A percentile compares a stretch with the other conserved stretches of the same genome.
Conservation (phyloP, 2,329 filamentous ascomycete genomes). For the Bipolaris oryzae region DNA sequence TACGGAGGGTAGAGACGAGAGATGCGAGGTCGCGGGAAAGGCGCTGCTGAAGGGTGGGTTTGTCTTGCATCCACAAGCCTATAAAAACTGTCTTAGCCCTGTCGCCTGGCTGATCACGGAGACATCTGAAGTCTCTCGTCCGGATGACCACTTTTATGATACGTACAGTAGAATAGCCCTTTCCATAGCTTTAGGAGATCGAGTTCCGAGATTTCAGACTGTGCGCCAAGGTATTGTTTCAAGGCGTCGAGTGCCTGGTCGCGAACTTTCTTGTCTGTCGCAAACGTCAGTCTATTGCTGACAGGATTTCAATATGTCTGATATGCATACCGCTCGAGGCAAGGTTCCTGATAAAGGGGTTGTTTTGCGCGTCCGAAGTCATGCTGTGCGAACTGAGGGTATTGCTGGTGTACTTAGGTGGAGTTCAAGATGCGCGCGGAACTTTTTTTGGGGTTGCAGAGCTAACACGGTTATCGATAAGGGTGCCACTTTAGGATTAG, state of each 20-base stretch:
- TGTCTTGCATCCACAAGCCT: conserved; percentile 92
- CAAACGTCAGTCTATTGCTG: conserved; percentile 13
- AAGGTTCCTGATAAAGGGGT: conserved; percentile 80
- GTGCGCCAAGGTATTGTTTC: conserved; percentile 73
- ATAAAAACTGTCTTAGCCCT: conserved; percentile 9
- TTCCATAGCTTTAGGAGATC: conserved; percentile 93
- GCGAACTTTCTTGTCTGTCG: conserved; percentile 75
- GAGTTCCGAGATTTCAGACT: conserved; percentile 65
- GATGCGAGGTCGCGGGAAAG: conserved; percentile 78
- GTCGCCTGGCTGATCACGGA: background rate
- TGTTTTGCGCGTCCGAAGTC: conserved; percentile 54
- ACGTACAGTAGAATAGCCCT: conserved; percentile 81
- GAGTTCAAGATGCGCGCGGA: conserved; percentile 13
- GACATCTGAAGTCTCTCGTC: background rate
- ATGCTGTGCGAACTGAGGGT: conserved; percentile 23
- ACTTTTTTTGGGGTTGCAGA: conserved; percentile 30
- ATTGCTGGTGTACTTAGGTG: conserved; percentile 8
- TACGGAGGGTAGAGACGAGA: conserved; percentile 67
- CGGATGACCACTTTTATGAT: background rate
- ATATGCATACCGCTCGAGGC: conserved; percentile 75
- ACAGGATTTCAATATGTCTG: background rate
- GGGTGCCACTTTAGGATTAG: conserved; percentile 1
- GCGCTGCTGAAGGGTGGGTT: conserved; percentile 82
- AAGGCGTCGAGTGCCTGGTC: conserved; percentile 79
- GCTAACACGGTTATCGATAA: conserved; percentile 26